Conservation (phyloP, 345 rosid genomes). For the Viola odorata region DNA sequence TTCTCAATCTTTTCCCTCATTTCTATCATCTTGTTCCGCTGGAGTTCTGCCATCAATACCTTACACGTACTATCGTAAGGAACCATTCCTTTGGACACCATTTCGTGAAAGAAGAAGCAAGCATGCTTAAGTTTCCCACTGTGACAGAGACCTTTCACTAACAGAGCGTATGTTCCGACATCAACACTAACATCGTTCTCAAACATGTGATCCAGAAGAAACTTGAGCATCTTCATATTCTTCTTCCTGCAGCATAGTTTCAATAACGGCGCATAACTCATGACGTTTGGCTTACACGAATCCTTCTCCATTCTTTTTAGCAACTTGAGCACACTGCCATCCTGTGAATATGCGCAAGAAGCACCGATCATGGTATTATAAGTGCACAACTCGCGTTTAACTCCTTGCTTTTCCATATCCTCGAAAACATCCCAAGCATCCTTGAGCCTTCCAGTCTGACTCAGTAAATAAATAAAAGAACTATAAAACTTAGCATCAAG, state of each 20-base stretch:
- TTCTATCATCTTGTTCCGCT: slow-evolving; percentile 38
- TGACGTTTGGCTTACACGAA: slow-evolving; percentile 49
- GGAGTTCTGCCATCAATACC: slow-evolving; percentile 48
- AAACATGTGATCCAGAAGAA: slow-evolving; percentile 60
- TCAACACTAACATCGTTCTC: slow-evolving; percentile 58
- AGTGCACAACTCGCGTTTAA: slow-evolving; percentile 39
- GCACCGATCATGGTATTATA: slow-evolving; percentile 59
- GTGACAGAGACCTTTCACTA: slow-evolving; percentile 49
- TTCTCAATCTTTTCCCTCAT: slow-evolving; percentile 43
- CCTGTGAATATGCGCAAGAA: slow-evolving; percentile 48
- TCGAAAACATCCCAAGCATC: slow-evolving; percentile 63
- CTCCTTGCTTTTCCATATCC: slow-evolving; percentile 70
- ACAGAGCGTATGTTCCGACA: slow-evolving; percentile 45
- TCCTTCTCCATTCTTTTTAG: slow-evolving; percentile 61
- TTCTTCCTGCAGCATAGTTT: slow-evolving; percentile 71
- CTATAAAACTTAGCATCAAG: slow-evolving; percentile 62
- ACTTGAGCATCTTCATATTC: slow-evolving; percentile 58
- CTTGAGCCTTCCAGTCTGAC: slow-evolving; percentile 61
- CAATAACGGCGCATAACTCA: slow-evolving; percentile 57
- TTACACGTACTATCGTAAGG: slow-evolving; percentile 46
- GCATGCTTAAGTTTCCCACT: slow-evolving; percentile 60
- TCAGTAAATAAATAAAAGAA: slow-evolving; percentile 55
- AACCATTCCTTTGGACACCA: slow-evolving; percentile 55
- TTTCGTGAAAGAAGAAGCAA: slow-evolving; percentile 61
- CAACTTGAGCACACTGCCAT: slow-evolving; percentile 55